Conservation (phyloP, 129 eudicot species). For the Flaveria bidentis region DNA sequence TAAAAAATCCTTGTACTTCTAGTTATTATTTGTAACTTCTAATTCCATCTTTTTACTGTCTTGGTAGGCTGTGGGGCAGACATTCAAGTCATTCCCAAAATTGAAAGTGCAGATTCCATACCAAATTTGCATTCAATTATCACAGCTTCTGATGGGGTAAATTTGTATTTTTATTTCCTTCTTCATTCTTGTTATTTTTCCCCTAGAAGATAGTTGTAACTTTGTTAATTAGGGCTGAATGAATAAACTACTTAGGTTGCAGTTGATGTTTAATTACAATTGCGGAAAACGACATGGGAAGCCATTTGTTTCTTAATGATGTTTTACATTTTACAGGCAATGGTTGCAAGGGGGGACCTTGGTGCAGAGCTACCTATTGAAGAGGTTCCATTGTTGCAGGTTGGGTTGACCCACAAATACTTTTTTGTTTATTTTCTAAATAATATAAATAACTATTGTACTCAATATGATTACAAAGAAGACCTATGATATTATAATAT, state of each 20-base stretch:
- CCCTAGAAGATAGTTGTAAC: neutral
- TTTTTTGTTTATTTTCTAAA: neutral
- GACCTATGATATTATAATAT: too few relatives aligned
- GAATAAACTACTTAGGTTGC: slow-evolving; percentile 12
- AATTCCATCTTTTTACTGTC: slow-evolving; percentile 24
- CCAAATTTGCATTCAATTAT: slow-evolving; percentile 94
- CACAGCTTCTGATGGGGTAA: slow-evolving; percentile 97
- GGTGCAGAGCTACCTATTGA: slow-evolving; percentile 97
- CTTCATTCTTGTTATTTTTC: slow-evolving; percentile 4
- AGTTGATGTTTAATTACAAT: neutral
- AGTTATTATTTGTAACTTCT: slow-evolving; percentile 14
- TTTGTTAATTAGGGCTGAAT: neutral
- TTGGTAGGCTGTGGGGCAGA: slow-evolving; percentile 82
- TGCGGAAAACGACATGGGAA: neutral
- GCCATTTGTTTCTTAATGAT: neutral
- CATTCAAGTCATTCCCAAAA: slow-evolving; percentile 91
- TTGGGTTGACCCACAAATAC: neutral
- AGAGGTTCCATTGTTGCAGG: slow-evolving; percentile 93
- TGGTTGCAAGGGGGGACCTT: slow-evolving; percentile 99
- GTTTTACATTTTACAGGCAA: slow-evolving; percentile 55
- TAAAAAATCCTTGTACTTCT: neutral
- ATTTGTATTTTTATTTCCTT: neutral
- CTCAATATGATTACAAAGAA: neutral
- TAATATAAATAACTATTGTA: neutral
- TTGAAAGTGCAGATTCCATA: slow-evolving; percentile 96